Evolutionary conservation across 78 protist genomes (phyloP).

Genomic region (Dictyostelium capitatum): DNA sequence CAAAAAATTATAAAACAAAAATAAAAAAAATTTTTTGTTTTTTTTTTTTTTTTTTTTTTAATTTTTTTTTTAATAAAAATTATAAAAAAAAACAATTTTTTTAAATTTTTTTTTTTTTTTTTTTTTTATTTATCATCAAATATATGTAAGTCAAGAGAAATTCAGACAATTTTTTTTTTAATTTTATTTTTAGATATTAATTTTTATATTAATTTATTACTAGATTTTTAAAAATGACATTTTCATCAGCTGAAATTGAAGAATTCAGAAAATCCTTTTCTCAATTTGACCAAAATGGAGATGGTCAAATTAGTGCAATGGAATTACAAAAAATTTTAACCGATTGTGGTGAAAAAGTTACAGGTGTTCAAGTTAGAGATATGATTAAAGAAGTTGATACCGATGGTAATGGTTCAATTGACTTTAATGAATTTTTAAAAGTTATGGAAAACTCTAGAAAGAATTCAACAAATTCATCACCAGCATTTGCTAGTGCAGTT

Average conservation of each 20-base stretch:
- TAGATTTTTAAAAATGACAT: background rate
- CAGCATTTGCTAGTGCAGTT: constrained; percentile 58
- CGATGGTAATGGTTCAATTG: constrained; percentile 39
- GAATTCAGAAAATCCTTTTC: constrained; percentile 40
- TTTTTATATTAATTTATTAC: too few species aligned
- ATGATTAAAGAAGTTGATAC: constrained; percentile 82
- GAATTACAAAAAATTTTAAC: constrained; percentile 35
- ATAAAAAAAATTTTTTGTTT: too few species aligned
- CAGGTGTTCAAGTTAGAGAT: constrained; percentile 75
- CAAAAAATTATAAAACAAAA: too few species aligned
- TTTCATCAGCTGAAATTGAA: constrained; percentile 13
- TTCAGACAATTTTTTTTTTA: too few species aligned
- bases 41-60: too few species aligned
- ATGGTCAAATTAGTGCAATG: constrained; percentile 41
- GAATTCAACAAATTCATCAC: background rate
- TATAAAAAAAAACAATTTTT: too few species aligned
- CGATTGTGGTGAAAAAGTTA: constrained; percentile 70
- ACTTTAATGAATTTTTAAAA: constrained; percentile 57
- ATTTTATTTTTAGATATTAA: too few species aligned
- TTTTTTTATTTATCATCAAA: too few species aligned
- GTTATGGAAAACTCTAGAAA: constrained; percentile 56
- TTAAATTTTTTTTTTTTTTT: too few species aligned
- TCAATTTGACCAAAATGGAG: constrained; percentile 67
- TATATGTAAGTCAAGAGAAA: too few species aligned
- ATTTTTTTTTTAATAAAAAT: too few species aligned